Percentiles rank a stretch among this genome's conserved stretches.
Evolutionary conservation across 139 green algal species (phyloP).

Genomic region (Closterium sp.): DNA sequence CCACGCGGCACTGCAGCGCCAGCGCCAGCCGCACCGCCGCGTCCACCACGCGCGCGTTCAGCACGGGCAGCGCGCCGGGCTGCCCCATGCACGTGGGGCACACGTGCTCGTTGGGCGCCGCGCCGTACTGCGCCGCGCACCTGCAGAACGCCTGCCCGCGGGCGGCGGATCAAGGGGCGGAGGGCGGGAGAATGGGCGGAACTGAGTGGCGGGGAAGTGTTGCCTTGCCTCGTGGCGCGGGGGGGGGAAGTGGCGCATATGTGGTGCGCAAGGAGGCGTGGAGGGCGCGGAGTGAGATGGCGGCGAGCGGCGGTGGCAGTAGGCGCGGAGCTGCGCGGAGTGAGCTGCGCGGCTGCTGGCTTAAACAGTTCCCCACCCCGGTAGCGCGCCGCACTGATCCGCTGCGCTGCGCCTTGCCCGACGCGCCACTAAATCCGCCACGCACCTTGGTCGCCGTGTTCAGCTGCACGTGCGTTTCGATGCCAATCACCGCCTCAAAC

Average conservation of each 20-base stretch:
- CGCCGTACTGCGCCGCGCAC: slow-evolving; percentile 84
- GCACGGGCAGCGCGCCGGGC: slow-evolving; percentile 57
- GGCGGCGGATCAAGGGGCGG: neutral
- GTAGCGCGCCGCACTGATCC: too few relatives aligned
- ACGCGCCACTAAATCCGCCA: too few relatives aligned
- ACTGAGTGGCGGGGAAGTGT: too few relatives aligned
- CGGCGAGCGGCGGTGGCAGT: too few relatives aligned
- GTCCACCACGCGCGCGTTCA: slow-evolving; percentile 39
- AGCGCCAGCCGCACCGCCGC: slow-evolving; percentile 57
- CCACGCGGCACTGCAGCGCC: slow-evolving; percentile 78
- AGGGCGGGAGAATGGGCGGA: neutral
- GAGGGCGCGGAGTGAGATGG: too few relatives aligned
- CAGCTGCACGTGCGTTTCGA: slow-evolving; percentile 98
- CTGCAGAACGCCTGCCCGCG: slow-evolving; percentile 83
- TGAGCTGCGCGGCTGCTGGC: too few relatives aligned
- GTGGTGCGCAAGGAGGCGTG: too few relatives aligned
- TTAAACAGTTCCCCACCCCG: too few relatives aligned
- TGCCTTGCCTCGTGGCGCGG: too few relatives aligned
- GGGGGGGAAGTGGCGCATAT: too few relatives aligned
- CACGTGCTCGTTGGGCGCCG: slow-evolving; percentile 82
- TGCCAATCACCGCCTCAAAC: slow-evolving; percentile 93
- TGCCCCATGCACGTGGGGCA: slow-evolving; percentile 96
- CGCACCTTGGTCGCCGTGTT: slow-evolving; percentile 79
- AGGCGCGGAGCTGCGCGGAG: too few relatives aligned
- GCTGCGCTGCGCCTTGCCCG: neutral